A percentile compares a stretch with the other conserved stretches of the same genome.
Conservation (phyloP, 2,329 filamentous ascomycete species). For the Nemania bipapillata region DNA sequence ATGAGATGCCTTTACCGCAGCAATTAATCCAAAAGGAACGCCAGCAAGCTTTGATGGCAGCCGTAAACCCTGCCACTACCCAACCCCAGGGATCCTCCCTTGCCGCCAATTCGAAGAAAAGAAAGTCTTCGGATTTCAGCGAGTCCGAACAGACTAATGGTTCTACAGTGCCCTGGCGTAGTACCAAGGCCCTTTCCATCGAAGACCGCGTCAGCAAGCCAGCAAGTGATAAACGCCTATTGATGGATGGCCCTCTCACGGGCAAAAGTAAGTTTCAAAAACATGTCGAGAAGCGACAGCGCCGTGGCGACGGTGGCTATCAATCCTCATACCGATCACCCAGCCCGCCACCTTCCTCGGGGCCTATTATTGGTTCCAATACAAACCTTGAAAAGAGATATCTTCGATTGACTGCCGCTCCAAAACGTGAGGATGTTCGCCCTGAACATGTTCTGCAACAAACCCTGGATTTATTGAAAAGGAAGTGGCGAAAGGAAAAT, state of each 20-base stretch:
- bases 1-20: slow-evolving; percentile 83
- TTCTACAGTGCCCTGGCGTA: slow-evolving; percentile 78
- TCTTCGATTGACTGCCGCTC: slow-evolving; percentile 89
- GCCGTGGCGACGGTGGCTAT: slow-evolving; percentile 80
- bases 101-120: slow-evolving; percentile 71
- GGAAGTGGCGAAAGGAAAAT: slow-evolving; percentile 91
- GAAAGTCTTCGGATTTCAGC: slow-evolving; percentile 78
- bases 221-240: slow-evolving; percentile 59
- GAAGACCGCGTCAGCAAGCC: slow-evolving; percentile 80
- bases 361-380: slow-evolving; percentile 86
- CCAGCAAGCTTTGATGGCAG: slow-evolving; percentile 58
- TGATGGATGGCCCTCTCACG: slow-evolving; percentile 57
- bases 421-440: slow-evolving; percentile 87
- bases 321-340: slow-evolving; percentile 66
- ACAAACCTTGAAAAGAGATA: slow-evolving; percentile 91
- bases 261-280: slow-evolving; percentile 88
- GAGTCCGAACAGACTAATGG: slow-evolving; percentile 61
- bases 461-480: slow-evolving; percentile 87
- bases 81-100: slow-evolving; percentile 33
- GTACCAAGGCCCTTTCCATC: slow-evolving; percentile 69
- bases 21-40: slow-evolving; percentile 80
- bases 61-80: slow-evolving; percentile 36
- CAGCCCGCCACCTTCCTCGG: slow-evolving; percentile 66
- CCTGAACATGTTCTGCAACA: slow-evolving; percentile 82
- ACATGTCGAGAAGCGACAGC: slow-evolving; percentile 86